Conservation (phyloP, 306 rosid genomes). For the Cyamopsis tetragonoloba region DNA sequence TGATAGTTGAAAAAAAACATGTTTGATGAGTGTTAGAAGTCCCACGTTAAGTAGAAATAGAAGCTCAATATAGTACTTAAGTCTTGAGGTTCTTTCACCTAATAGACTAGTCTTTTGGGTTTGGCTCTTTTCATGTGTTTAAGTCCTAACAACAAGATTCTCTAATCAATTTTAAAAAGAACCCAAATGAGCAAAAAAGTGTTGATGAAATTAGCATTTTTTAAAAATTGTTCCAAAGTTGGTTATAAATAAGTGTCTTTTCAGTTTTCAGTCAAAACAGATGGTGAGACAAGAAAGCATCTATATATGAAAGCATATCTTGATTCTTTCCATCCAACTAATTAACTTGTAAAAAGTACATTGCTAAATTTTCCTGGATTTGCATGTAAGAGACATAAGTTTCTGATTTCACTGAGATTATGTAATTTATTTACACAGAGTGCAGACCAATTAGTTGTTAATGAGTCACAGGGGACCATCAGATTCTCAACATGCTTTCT, state of each 20-base stretch:
- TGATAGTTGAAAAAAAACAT: no score
- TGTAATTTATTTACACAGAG: constrained; percentile 3
- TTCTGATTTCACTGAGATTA: constrained; percentile 31
- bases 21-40: no score
- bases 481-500: constrained; percentile 27
- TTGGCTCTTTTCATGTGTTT: no score
- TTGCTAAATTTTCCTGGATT: constrained; percentile 21
- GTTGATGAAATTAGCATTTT: background rate
- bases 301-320: background rate
- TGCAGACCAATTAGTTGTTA: constrained; percentile 29
- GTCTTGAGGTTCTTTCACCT: no score
- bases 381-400: constrained; percentile 25
- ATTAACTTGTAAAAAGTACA: constrained; percentile 16
- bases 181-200: no score
- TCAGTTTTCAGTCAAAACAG: constrained; percentile 21
- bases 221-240: constrained; percentile 20
- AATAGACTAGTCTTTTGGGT: no score
- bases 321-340: constrained; percentile 1
- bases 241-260: background rate
- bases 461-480: constrained; percentile 42
- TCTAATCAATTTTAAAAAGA: no score
- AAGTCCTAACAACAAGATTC: no score
- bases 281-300: background rate
- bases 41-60: no score
- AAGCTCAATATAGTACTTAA: no score